Conservation (phyloP, 2,329 filamentous ascomycete genomes). For the Blumeriella jaapii region DNA sequence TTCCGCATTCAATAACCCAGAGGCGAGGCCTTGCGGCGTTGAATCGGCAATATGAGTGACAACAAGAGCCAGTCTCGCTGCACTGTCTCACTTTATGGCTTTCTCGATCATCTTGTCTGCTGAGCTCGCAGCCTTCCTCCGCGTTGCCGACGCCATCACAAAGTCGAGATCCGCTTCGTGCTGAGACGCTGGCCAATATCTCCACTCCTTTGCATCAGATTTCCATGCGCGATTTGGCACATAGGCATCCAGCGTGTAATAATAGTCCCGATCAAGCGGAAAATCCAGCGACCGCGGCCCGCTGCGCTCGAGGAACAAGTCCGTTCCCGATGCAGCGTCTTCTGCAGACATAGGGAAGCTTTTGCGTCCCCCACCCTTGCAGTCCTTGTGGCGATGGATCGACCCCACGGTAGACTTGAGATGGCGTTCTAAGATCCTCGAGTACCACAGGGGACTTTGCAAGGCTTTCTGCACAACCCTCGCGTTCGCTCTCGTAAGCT, state of each 20-base stretch:
- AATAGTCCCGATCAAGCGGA: constrained; percentile 44
- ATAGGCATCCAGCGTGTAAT: constrained; percentile 47
- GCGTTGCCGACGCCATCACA: constrained; percentile 10
- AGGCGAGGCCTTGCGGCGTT: too few species aligned
- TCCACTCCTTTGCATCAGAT: constrained; percentile 34
- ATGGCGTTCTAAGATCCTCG: constrained; percentile 36
- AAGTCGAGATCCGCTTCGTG: constrained; percentile 14
- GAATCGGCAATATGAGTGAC: too few species aligned
- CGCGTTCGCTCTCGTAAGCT: constrained; percentile 34
- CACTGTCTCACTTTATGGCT: too few species aligned
- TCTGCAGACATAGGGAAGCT: constrained; percentile 35
- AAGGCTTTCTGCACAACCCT: constrained; percentile 35
- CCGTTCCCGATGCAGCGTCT: constrained; percentile 36
- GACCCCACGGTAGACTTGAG: constrained; percentile 35
- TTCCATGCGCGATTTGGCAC: constrained; percentile 45
- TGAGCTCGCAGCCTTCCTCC: too few species aligned
- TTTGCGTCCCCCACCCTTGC: constrained; percentile 35
- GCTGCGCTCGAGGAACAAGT: constrained; percentile 38
- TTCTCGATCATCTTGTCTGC: too few species aligned
- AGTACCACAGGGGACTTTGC: constrained; percentile 37
- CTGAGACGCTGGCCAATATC: constrained; percentile 29
- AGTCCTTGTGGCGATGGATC: constrained; percentile 35
- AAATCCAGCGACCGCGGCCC: constrained; percentile 42
- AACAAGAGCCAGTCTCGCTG: too few species aligned
- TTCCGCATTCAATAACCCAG: too few species aligned